Evolutionary conservation across 257 asterid genomes (phyloP).

Genomic region (Anisodus tanguticus): DNA sequence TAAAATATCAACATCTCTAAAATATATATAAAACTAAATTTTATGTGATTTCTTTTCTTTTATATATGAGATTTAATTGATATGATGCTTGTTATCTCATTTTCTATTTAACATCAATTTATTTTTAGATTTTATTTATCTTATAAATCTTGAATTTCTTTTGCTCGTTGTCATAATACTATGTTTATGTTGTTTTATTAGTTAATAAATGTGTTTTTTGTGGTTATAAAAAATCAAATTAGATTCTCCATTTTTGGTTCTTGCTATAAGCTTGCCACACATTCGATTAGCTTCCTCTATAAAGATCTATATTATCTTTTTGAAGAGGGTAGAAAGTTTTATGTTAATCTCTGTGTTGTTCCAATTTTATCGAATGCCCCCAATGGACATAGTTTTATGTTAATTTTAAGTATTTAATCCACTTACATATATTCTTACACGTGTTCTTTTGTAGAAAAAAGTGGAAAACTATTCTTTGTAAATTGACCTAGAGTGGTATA

Average conservation of each 20-base stretch:
- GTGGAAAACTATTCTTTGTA: too few species aligned
- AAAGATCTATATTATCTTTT: too few species aligned
- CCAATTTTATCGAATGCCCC: too few species aligned
- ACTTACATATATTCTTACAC: too few species aligned
- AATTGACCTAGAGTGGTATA: not conserved
- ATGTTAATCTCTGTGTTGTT: too few species aligned
- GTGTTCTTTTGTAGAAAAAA: too few species aligned
- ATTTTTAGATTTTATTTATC: not conserved
- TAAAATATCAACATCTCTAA: too few species aligned
- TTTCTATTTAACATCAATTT: not conserved
- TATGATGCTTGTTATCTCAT: not conserved
- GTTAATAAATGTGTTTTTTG: not conserved
- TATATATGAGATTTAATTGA: too few species aligned
- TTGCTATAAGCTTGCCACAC: not conserved
- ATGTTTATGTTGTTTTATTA: not conserved
- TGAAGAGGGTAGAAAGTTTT: not conserved
- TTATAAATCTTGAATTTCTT: not conserved
- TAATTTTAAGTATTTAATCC: not conserved
- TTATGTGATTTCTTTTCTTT: not conserved
- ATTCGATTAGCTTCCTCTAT: not conserved
- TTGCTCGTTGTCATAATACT: not conserved
- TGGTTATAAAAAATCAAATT: too few species aligned
- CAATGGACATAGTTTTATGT: not conserved
- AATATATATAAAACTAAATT: too few species aligned
- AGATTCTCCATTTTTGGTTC: too few species aligned